Conservation (phyloP, 1,284 basidiomycete species). For the Trametes hirsuta region DNA sequence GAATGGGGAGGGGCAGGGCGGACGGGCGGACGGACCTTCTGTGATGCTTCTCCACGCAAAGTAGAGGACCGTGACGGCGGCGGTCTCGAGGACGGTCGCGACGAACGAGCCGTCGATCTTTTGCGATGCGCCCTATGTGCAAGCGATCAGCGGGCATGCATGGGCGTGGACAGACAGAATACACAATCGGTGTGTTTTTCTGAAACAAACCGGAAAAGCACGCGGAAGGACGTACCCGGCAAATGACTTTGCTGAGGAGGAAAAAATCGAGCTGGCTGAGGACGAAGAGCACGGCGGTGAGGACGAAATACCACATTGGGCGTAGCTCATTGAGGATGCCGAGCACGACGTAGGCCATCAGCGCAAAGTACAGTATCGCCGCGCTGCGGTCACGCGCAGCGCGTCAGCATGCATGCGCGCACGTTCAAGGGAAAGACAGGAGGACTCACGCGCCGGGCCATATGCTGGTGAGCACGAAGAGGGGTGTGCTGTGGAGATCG, state of each 20-base stretch:
- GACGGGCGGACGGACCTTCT: constrained; percentile 60
- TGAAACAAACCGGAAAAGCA: constrained; percentile 6
- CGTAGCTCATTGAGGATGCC: constrained; percentile 69
- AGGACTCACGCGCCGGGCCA: constrained; percentile 79
- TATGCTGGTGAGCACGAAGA: constrained; percentile 81
- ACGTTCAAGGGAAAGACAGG: neutral
- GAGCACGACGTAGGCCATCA: constrained; percentile 81
- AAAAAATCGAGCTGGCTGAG: constrained; percentile 80
- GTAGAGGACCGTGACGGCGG: constrained; percentile 69
- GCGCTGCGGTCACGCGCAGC: constrained; percentile 47
- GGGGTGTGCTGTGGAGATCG: constrained; percentile 61
- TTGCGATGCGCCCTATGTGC: constrained; percentile 26
- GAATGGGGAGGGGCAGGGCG: too few relatives aligned
- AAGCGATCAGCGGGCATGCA: neutral
- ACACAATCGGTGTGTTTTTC: too few relatives aligned
- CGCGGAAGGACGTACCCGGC: constrained; percentile 53
- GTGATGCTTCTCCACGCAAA: constrained; percentile 84
- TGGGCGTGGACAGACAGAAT: neutral
- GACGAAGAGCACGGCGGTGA: constrained; percentile 70
- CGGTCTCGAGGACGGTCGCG: constrained; percentile 77
- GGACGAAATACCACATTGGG: constrained; percentile 72
- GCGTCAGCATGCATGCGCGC: neutral
- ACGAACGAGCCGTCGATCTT: constrained; percentile 84
- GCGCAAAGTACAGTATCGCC: constrained; percentile 61
- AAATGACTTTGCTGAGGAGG: constrained; percentile 75